Conservation (phyloP, 306 rosid species). For the Ochetophila trinervis region DNA sequence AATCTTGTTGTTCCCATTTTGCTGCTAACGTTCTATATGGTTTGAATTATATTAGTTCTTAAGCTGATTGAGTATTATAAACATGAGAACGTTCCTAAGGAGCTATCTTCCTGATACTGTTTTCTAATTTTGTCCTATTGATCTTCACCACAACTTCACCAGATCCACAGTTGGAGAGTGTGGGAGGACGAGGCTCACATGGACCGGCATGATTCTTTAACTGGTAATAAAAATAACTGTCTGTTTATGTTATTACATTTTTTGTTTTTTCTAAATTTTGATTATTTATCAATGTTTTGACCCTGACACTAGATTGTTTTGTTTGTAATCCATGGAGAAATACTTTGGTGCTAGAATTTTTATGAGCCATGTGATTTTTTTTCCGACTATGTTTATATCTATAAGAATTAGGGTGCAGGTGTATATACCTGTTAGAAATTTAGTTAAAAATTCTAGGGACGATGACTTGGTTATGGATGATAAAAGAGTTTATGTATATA, state of each 20-base stretch:
- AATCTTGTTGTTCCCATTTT: background rate
- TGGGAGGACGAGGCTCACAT: slow-evolving; percentile 93
- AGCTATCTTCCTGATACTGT: background rate
- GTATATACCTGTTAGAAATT: background rate
- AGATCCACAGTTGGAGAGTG: slow-evolving; percentile 94
- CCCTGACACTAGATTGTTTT: background rate
- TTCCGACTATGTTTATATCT: background rate
- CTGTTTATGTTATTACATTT: background rate
- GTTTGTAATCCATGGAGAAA: background rate
- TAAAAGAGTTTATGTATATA: too few relatives aligned
- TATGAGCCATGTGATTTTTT: background rate
- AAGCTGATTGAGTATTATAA: background rate
- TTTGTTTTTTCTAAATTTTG: background rate
- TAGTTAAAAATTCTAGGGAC: background rate
- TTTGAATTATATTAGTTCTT: background rate
- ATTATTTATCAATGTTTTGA: background rate
- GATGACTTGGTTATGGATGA: background rate
- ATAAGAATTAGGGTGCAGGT: background rate
- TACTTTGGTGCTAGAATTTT: slow-evolving; percentile 4
- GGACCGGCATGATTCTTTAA: slow-evolving; percentile 57
- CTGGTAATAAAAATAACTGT: slow-evolving; percentile 33
- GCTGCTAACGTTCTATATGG: background rate
- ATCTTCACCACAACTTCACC: slow-evolving; percentile 40
- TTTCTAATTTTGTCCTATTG: slow-evolving; percentile 6
- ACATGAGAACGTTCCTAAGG: background rate